These are phyloP conservation scores for Diaporthe capsici DNA, from an alignment of 2,329 filamentous ascomycete species.

Conservation along the genomic window DNA sequence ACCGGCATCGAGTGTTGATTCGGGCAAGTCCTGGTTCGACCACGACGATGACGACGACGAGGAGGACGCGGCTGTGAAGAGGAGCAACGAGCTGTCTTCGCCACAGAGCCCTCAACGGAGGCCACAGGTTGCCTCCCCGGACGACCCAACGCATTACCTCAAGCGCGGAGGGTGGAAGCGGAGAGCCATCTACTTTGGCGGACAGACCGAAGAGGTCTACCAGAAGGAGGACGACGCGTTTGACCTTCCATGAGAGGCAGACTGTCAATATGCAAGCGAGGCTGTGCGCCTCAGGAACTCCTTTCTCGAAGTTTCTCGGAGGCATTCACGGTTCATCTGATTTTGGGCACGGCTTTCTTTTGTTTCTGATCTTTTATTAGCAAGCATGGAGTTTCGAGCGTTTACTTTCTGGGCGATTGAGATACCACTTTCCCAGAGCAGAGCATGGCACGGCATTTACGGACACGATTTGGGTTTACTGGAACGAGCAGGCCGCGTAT, in stretches of 20 bases:
- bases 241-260: slow-evolving; percentile 40
- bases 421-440: slow-evolving; percentile 19
- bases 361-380: slow-evolving; percentile 7
- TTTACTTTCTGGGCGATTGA: slow-evolving; percentile 9
- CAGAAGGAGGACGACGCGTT: slow-evolving; percentile 49
- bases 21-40: slow-evolving; percentile 41
- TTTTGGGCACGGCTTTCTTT: slow-evolving; percentile 4
- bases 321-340: background rate
- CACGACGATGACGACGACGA: slow-evolving; percentile 17
- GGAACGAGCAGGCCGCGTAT: slow-evolving; percentile 6
- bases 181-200: slow-evolving; percentile 52
- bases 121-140: slow-evolving; percentile 41
- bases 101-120: slow-evolving; percentile 42
- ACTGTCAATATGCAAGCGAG: background rate
- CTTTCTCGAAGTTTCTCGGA: slow-evolving; percentile 3
- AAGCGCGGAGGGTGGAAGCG: slow-evolving; percentile 55
- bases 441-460: slow-evolving; percentile 20
- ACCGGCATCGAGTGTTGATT: slow-evolving; percentile 42
- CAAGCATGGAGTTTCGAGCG: slow-evolving; percentile 39
- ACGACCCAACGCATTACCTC: slow-evolving; percentile 48
- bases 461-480: slow-evolving; percentile 2
- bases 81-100: slow-evolving; percentile 32
- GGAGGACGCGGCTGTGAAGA: slow-evolving; percentile 34
- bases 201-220: slow-evolving; percentile 37
- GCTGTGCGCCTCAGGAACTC: background rate